phyloP scores from a whole-genome alignment of 495 filamentous ascomycete species.

The Penicillium mononematosum region DNA sequence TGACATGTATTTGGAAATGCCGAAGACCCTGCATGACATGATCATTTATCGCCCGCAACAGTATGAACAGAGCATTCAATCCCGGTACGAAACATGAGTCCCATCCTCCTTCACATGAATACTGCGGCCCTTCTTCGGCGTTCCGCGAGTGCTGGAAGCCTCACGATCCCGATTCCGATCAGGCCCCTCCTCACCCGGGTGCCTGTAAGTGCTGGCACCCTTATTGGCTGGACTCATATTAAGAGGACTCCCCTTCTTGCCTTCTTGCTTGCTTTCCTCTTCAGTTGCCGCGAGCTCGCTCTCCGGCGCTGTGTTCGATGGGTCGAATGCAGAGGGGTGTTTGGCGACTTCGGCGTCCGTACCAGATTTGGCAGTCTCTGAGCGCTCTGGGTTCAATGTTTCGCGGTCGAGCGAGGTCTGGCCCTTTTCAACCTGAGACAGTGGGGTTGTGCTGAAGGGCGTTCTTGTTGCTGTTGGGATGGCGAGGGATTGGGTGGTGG shows the following conservation, averaged over 20 bases:
- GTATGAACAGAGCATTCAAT: neutral
- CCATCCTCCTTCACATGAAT: constrained; percentile 35
- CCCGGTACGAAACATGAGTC: constrained; percentile 28
- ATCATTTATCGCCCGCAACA: neutral
- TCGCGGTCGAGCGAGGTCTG: constrained; percentile 54
- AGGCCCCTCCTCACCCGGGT: constrained; percentile 47
- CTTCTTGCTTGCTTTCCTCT: constrained; percentile 32
- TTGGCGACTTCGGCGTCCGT: constrained; percentile 54
- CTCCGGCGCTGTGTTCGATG: constrained; percentile 57
- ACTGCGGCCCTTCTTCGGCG: constrained; percentile 45
- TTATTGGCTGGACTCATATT: constrained; percentile 61
- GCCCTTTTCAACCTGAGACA: constrained; percentile 22
- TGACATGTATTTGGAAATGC: neutral
- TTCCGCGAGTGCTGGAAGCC: constrained; percentile 46
- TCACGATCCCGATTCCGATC: constrained; percentile 41
- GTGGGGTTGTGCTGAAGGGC: constrained; percentile 19
- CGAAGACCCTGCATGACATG: neutral
- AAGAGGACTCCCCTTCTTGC: constrained; percentile 47
- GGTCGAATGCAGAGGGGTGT: constrained; percentile 57
- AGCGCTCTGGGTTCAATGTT: constrained; percentile 50
- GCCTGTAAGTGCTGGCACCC: constrained; percentile 53
- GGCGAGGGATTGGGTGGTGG: neutral
- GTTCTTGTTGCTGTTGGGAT: constrained; percentile 4
- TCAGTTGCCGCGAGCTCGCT: constrained; percentile 44
- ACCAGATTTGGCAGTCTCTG: constrained; percentile 58